A percentile compares a stretch with the other conserved stretches of the same genome.
These are phyloP conservation scores for Colletotrichum gigasporum DNA, from an alignment of 2,329 filamentous ascomycete species.

Conservation along the genomic window DNA sequence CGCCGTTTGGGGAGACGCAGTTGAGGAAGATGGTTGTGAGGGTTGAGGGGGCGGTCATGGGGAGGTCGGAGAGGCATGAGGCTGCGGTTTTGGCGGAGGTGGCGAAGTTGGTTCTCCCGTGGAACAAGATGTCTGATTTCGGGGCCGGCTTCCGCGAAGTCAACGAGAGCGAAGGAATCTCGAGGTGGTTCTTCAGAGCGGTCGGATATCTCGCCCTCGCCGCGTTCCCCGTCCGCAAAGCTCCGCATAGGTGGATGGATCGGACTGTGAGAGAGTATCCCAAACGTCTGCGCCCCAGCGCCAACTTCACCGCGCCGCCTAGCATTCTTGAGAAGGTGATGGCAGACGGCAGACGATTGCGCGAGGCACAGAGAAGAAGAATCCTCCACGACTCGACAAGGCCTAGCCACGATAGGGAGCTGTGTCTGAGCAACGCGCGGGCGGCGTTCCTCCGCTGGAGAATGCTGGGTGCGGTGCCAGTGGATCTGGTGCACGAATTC, in stretches of 20 bases:
- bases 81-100: rapidly evolving
- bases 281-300: background rate
- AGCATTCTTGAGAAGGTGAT: background rate
- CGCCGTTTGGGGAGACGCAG: background rate
- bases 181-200: background rate
- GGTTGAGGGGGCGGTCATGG: rapidly evolving
- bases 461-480: background rate
- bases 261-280: background rate
- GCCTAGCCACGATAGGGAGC: background rate
- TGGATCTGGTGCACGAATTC: background rate
- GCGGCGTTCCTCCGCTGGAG: conserved; percentile 10
- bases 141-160: too few relatives aligned
- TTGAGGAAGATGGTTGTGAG: background rate
- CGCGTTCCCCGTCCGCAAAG: background rate
- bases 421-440: background rate
- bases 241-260: background rate
- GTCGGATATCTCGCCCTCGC: background rate
- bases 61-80: background rate
- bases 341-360: too few relatives aligned
- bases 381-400: background rate
- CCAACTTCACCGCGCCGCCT: background rate
- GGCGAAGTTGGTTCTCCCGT: background rate
- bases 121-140: background rate
- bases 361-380: background rate
- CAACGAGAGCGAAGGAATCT: background rate